Evolutionary conservation across 2,329 filamentous ascomycete genomes (phyloP).

Genomic region (Calonectria montana): DNA sequence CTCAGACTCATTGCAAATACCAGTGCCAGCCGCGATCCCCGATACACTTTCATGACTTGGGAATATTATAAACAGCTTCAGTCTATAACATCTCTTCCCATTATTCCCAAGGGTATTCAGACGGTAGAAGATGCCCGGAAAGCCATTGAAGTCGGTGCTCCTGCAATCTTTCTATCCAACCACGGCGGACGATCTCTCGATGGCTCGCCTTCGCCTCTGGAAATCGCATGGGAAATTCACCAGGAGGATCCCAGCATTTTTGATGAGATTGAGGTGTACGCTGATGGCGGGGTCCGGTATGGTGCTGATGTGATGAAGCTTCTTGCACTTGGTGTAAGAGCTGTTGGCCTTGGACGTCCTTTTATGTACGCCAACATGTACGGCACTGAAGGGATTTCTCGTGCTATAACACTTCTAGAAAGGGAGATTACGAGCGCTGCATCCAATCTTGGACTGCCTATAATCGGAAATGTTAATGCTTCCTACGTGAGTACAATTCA

Average conservation of each 20-base stretch:
- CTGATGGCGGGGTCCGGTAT: slow-evolving; percentile 57
- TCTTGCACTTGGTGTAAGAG: slow-evolving; percentile 55
- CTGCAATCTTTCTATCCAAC: slow-evolving; percentile 55
- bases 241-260: slow-evolving; percentile 51
- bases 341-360: slow-evolving; percentile 60
- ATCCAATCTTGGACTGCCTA: slow-evolving; percentile 53
- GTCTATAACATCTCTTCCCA: slow-evolving; percentile 50
- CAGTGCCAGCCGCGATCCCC: slow-evolving; percentile 28
- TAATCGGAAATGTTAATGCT: slow-evolving; percentile 49
- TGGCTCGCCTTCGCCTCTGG: slow-evolving; percentile 50
- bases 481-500: slow-evolving; percentile 29
- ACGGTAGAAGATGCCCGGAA: slow-evolving; percentile 50
- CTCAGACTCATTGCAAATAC: background rate
- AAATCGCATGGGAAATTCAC: slow-evolving; percentile 54
- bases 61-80: slow-evolving; percentile 50
- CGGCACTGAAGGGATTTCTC: slow-evolving; percentile 60
- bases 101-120: slow-evolving; percentile 55
- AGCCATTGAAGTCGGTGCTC: slow-evolving; percentile 46
- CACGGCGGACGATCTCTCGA: slow-evolving; percentile 57
- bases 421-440: slow-evolving; percentile 59
- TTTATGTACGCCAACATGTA: slow-evolving; percentile 66
- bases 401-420: slow-evolving; percentile 58
- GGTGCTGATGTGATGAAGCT: slow-evolving; percentile 56
- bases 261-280: slow-evolving; percentile 51
- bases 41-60: slow-evolving; percentile 47